phyloP scores from a whole-genome alignment of 768 basidiomycete genomes.

The Naganishia onofrii region DNA sequence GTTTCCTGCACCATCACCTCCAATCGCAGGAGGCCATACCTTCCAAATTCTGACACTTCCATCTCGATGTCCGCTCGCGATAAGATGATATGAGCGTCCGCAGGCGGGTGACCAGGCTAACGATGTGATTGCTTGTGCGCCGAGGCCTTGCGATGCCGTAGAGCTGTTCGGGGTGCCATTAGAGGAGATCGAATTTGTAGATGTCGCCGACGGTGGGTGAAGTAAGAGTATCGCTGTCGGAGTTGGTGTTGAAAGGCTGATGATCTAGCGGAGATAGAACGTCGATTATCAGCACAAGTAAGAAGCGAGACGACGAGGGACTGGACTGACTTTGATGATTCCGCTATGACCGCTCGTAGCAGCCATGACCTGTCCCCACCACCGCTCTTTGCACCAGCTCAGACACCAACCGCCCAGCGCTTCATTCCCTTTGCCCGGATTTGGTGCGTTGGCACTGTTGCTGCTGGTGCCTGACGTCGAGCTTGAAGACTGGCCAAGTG shows the following conservation, averaged over 20 bases:
- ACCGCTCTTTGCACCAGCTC: conserved; percentile 92
- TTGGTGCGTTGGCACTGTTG: conserved; percentile 4
- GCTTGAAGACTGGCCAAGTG: background rate
- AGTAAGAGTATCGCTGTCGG: conserved; percentile 65
- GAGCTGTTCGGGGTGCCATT: conserved; percentile 20
- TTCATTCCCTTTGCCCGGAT: conserved; percentile 57
- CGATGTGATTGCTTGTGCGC: conserved; percentile 64
- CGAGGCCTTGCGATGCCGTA: conserved; percentile 50
- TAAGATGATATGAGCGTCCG: conserved; percentile 87
- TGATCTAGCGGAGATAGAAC: conserved; percentile 58
- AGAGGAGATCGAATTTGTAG: background rate
- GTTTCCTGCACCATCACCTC: conserved; percentile 38
- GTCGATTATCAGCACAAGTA: conserved; percentile 21
- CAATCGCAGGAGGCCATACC: conserved; percentile 61
- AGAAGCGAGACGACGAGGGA: background rate
- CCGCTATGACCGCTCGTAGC: conserved; percentile 70
- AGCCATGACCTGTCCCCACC: conserved; percentile 90
- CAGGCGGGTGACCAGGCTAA: conserved; percentile 93
- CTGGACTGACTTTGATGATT: conserved; percentile 65
- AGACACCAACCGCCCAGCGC: conserved; percentile 90
- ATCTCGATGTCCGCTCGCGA: conserved; percentile 85
- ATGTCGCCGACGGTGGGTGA: conserved; percentile 47
- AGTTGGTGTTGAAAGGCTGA: conserved; percentile 67
- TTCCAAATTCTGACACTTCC: conserved; percentile 89
- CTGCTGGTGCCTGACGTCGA: no score